A percentile compares a stretch with the other conserved stretches of the same genome.
Conservation (phyloP, 352 stramenopile species). For the Globisporangium paroecandrum region DNA sequence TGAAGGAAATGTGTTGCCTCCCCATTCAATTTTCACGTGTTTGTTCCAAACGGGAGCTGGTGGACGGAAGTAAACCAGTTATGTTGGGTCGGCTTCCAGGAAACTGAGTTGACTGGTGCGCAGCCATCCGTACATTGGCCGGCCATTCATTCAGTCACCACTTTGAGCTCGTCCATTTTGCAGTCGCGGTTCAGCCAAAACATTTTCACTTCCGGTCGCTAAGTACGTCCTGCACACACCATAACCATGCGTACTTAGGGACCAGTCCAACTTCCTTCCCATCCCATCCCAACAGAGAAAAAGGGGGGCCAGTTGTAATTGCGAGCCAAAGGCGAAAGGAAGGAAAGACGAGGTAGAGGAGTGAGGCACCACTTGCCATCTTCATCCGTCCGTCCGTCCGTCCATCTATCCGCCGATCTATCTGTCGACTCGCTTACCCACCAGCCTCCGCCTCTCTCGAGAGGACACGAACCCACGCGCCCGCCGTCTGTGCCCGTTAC, state of each 20-base stretch:
- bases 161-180: not conserved
- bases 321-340: not conserved
- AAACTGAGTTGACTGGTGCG: not conserved
- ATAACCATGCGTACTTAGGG: not conserved
- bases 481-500: not conserved
- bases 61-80: not conserved
- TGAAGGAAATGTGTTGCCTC: not conserved
- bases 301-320: slow-evolving; percentile 2
- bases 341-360: slow-evolving; percentile 1
- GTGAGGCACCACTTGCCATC: not conserved
- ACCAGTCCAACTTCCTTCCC: not conserved
- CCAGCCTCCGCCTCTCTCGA: not conserved
- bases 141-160: not conserved
- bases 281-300: not conserved
- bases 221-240: not conserved
- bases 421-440: not conserved
- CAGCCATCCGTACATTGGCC: not conserved
- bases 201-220: not conserved
- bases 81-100: not conserved
- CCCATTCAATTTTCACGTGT: not conserved
- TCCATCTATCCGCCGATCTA: not conserved
- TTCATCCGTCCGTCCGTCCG: not conserved
- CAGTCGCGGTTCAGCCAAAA: not conserved
- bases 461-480: not conserved
- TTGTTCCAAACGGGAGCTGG: not conserved